Conservation (phyloP, 257 asterid species). For the Forsythia viridissima region DNA sequence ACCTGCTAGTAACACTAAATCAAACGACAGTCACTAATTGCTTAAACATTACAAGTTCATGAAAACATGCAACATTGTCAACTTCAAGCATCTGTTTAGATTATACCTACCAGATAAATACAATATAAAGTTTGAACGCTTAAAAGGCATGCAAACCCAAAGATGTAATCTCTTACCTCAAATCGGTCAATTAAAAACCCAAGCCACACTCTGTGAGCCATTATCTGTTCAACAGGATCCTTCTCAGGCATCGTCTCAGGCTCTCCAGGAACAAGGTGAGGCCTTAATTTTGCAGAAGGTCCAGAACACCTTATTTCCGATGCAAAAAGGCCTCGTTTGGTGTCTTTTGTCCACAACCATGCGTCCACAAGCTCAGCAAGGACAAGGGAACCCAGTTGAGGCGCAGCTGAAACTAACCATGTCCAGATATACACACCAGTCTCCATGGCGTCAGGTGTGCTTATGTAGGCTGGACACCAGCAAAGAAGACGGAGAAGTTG, state of each 20-base stretch:
- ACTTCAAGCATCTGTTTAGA: not conserved
- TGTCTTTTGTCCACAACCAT: conserved; percentile 98
- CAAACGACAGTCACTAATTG: not conserved
- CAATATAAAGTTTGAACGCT: conserved; percentile 2
- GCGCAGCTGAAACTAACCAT: conserved; percentile 99
- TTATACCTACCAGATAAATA: not conserved
- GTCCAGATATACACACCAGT: conserved; percentile 98
- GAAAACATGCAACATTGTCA: not conserved
- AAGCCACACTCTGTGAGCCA: conserved; percentile 97
- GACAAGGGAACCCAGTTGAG: conserved; percentile 88
- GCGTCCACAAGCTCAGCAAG: conserved; percentile 99
- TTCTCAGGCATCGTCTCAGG: conserved; percentile 77
- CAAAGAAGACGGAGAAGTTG: conserved; percentile 98
- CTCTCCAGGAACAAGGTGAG: conserved; percentile 96
- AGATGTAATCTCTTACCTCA: conserved; percentile 62
- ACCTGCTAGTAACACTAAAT: not conserved
- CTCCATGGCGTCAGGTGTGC: conserved; percentile 90
- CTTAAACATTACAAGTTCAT: not conserved
- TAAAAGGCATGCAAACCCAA: conserved; percentile 20
- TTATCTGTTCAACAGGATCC: conserved; percentile 87
- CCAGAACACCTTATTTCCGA: conserved; percentile 76
- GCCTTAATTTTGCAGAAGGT: conserved; percentile 95
- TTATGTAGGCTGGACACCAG: conserved; percentile 99
- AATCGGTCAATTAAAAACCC: conserved; percentile 93
- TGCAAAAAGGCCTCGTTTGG: conserved; percentile 97